Evolutionary conservation across 2,329 filamentous ascomycete species (phyloP), one percentile per base, ranked within the genome.

Genomic region (Sporothrix globosa): DNA sequence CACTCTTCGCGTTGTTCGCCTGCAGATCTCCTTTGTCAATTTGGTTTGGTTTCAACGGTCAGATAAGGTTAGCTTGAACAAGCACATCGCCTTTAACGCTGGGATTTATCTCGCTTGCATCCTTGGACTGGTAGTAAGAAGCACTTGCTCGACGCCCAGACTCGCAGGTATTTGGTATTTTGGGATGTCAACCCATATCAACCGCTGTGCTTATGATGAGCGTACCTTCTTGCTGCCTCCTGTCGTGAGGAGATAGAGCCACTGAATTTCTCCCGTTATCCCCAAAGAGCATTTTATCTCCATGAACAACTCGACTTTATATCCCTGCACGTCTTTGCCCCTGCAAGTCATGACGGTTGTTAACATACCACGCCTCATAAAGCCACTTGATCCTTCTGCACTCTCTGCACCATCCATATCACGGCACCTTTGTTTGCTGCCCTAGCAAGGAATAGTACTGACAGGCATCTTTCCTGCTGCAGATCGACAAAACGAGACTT

Each of bases 21-120:
- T 24, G 30, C 65, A n/a, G 48, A 54, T 54, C 65, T 34, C n/a
- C 65, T 52, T 27, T 44, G 34, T 56, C 27, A n/a, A 44, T 48
- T 53, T 67, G 11, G 39, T 13, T 13, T 44, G 65, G 65, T 67
- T 67, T 53, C 65, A 44, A 67, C 61, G 61, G 61, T 52, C 61
- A 39, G 44, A 52, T 39, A 21, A 14, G 24, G 44, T 52, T 52
- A 19, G 46, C 17, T 63, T 30, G 13, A 48, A 30, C 41, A 63
- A 48, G 60, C 44, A 14, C 56, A 48, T 48, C 24, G 46, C 46
- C 24, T 52, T 14, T n/a, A 21, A 6, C 19, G 21, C 21, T 46
- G 52, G 21, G 27, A 1, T 52, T 13, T 54, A 41, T 27, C n/a
- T 14, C 19, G 11, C 41, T 30, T 63, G 60, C 48, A 27, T 34